Evolutionary conservation across 768 basidiomycete species (phyloP), one percentile per base, ranked within the genome.

Genomic region (Melanogaster broomeanus): DNA sequence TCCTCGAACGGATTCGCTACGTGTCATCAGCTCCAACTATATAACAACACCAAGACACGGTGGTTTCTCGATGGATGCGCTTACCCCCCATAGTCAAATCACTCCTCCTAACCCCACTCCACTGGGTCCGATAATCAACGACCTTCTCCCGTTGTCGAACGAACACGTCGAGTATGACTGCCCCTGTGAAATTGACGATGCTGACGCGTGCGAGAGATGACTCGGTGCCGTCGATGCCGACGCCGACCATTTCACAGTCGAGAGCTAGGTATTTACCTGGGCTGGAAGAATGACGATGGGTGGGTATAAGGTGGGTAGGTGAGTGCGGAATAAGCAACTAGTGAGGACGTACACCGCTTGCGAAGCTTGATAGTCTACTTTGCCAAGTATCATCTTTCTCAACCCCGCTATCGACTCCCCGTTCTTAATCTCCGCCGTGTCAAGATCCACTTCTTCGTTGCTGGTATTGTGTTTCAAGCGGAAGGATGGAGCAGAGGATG

Each of bases 181-280:
- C 83, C 0, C 96, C 96, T 53, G 90, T 75, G 64, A 84, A 96
- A 68, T 98, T 96, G 50, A 98, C 93, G 35, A 97, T 65, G 45
- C 88, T 90, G 56, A 96, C 90, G 28, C 95, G 85, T 2, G 93
- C 95, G 13, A 97, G 78, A 0, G 88, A 86, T 0, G 90, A 93
- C 65, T 96, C 92, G 3, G 69, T 70, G 19, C 91, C 92, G 22
- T 85, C 78, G n/a, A 83, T 77, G 1, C 93, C 93, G n/a, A 96
- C 81, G 5, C 94, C 94, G 11, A 98, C 95, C 93, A 98, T 97
- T 70, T 98, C 96, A 61, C 96, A 98, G 69, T 99, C 96, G 25
- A 99, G 74, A 0, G 93, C 84, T 38, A 97, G 72, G 56, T 88
- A 88, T 62, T 81, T 86, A 42, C 88, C 88, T 4, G 83, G 81